Conservation (phyloP, 495 filamentous ascomycete genomes). For the Paragyromitra xinjiangensis region DNA sequence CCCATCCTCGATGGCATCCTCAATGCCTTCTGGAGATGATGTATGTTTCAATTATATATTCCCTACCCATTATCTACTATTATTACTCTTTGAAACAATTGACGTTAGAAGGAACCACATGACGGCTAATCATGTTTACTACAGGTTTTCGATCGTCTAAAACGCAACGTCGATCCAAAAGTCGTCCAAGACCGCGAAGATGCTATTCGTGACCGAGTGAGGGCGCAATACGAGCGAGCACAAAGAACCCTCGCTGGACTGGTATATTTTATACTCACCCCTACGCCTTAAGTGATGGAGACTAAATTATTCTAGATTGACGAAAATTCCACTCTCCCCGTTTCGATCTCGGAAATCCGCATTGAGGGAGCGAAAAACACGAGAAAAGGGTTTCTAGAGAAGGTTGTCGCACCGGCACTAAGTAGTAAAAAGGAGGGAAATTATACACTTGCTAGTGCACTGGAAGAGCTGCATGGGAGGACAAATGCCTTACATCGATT, state of each 20-base stretch:
- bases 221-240: constrained; percentile 71
- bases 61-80: neutral
- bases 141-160: constrained; percentile 73
- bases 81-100: constrained; percentile 6
- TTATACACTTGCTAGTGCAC: constrained; percentile 79
- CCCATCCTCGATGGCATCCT: constrained; percentile 63
- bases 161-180: constrained; percentile 69
- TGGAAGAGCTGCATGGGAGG: constrained; percentile 72
- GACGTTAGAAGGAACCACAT: neutral
- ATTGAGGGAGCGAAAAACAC: constrained; percentile 82
- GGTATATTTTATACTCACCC: constrained; percentile 55
- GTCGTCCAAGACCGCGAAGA: constrained; percentile 70
- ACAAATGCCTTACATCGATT: constrained; percentile 80
- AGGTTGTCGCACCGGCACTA: constrained; percentile 78
- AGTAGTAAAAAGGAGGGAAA: constrained; percentile 70
- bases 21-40: constrained; percentile 62
- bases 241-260: constrained; percentile 70
- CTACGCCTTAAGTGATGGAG: neutral
- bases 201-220: constrained; percentile 69
- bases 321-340: constrained; percentile 78
- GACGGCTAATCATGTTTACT: neutral
- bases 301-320: constrained; percentile 66
- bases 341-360: constrained; percentile 81
- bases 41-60: constrained; percentile 58
- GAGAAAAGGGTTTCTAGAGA: constrained; percentile 78